A percentile compares a stretch with the other conserved stretches of the same genome.
Conservation (phyloP, 805 yeast genomes). For the Saturnispora zaruensis region DNA sequence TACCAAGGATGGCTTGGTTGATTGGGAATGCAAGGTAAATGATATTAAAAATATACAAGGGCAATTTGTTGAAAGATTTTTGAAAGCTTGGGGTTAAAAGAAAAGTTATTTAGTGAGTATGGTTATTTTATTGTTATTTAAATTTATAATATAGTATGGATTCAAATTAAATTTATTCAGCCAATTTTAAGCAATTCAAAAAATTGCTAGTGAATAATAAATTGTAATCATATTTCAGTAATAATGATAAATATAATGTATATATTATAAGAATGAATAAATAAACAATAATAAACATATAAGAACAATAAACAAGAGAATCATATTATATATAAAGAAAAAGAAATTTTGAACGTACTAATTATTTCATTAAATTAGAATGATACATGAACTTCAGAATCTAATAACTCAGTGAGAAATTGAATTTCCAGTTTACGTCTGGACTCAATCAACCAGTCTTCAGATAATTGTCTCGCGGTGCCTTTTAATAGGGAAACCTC, state of each 20-base stretch:
- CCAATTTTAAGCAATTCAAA: background rate
- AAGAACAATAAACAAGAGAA: background rate
- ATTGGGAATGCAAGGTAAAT: slow-evolving; percentile 13
- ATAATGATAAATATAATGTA: too few relatives aligned
- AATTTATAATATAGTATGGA: background rate
- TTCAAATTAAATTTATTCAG: too few relatives aligned
- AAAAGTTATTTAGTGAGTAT: background rate
- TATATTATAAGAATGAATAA: background rate
- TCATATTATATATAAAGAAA: background rate
- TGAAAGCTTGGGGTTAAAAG: background rate
- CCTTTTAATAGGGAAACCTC: slow-evolving; percentile 87
- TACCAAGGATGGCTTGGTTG: slow-evolving; percentile 10
- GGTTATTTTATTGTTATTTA: background rate
- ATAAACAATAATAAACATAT: background rate
- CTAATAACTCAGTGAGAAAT: slow-evolving; percentile 62
- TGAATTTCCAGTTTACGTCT: slow-evolving; percentile 85
- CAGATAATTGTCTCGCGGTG: slow-evolving; percentile 83
- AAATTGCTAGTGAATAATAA: background rate
- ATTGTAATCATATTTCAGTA: too few relatives aligned
- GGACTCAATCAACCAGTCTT: slow-evolving; percentile 86
- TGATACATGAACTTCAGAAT: slow-evolving; percentile 48
- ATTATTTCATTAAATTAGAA: background rate
- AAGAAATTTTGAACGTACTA: background rate
- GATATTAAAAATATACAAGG: slow-evolving; percentile 1
- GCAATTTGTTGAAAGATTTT: slow-evolving; percentile 2